phyloP scores from a whole-genome alignment of 2,329 filamentous ascomycete species.

The Thelonectria rubi region DNA sequence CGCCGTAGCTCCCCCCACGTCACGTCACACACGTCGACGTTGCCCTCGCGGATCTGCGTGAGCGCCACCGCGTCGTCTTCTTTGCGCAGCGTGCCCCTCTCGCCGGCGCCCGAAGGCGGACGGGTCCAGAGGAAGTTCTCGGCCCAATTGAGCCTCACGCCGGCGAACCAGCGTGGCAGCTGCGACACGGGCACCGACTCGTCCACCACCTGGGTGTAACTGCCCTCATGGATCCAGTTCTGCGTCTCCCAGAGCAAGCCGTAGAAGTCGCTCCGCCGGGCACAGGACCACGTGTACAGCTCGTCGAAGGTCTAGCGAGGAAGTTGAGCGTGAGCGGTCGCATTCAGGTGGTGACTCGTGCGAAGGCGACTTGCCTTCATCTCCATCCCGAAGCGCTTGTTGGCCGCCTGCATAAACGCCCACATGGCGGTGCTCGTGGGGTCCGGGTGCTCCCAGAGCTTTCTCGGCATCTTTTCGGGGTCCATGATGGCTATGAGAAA shows the following conservation, averaged over 20 bases:
- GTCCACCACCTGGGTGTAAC: slow-evolving; percentile 70
- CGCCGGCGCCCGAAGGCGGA: slow-evolving; percentile 47
- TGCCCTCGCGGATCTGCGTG: slow-evolving; percentile 77
- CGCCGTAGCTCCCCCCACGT: slow-evolving; percentile 74
- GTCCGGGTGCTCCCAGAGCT: slow-evolving; percentile 74
- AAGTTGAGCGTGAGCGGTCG: neutral
- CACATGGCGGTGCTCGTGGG: slow-evolving; percentile 72
- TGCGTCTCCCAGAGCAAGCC: slow-evolving; percentile 67
- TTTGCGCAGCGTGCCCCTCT: slow-evolving; percentile 66
- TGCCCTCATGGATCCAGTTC: slow-evolving; percentile 70
- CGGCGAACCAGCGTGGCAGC: slow-evolving; percentile 81
- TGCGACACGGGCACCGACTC: slow-evolving; percentile 73
- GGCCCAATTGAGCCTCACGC: slow-evolving; percentile 77
- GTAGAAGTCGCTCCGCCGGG: slow-evolving; percentile 71
- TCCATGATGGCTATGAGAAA: slow-evolving; percentile 39
- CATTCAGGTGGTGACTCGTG: no score
- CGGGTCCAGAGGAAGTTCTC: slow-evolving; percentile 79
- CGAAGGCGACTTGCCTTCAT: slow-evolving; percentile 60
- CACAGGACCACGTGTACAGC: slow-evolving; percentile 74
- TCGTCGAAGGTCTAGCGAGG: slow-evolving; percentile 70
- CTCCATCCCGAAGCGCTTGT: slow-evolving; percentile 63
- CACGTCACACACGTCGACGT: slow-evolving; percentile 61
- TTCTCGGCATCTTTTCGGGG: slow-evolving; percentile 57
- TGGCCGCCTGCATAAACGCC: slow-evolving; percentile 71
- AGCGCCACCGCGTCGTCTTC: slow-evolving; percentile 76